Evolutionary conservation across 768 basidiomycete genomes (phyloP).

Genomic region (Stropharia rugosoannulata): DNA sequence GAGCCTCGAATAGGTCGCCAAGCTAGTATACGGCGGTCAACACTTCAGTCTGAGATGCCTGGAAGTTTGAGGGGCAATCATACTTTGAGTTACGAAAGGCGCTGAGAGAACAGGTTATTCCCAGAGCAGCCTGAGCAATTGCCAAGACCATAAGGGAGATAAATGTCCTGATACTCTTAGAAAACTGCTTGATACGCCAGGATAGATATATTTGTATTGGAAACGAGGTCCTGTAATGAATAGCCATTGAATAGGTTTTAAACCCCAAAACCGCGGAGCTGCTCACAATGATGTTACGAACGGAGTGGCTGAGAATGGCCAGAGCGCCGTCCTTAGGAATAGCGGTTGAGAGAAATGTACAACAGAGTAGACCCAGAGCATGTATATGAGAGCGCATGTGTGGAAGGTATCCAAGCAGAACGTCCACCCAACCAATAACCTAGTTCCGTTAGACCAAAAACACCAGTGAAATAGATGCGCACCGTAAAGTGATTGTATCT

Average conservation of each 20-base stretch:
- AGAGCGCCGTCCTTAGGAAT: constrained; percentile 19
- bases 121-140: constrained; percentile 21
- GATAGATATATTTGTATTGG: constrained; percentile 31
- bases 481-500: constrained; percentile 15
- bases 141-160: constrained; percentile 15
- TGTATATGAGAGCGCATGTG: constrained; percentile 21
- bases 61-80: background rate
- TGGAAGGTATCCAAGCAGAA: constrained; percentile 28
- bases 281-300: constrained; percentile 26
- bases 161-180: constrained; percentile 21
- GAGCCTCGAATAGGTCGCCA: constrained; percentile 20
- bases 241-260: background rate
- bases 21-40: constrained; percentile 12
- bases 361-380: constrained; percentile 28
- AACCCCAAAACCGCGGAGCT: background rate
- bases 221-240: constrained; percentile 23
- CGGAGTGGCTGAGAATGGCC: constrained; percentile 27
- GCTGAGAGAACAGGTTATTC: constrained; percentile 20
- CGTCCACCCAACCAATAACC: constrained; percentile 26
- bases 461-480: background rate
- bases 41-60: background rate
- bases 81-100: constrained; percentile 22
- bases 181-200: constrained; percentile 26
- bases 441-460: background rate
- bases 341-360: constrained; percentile 19